Conservation (phyloP, 2,329 filamentous ascomycete genomes). For the Alternaria dauci region DNA sequence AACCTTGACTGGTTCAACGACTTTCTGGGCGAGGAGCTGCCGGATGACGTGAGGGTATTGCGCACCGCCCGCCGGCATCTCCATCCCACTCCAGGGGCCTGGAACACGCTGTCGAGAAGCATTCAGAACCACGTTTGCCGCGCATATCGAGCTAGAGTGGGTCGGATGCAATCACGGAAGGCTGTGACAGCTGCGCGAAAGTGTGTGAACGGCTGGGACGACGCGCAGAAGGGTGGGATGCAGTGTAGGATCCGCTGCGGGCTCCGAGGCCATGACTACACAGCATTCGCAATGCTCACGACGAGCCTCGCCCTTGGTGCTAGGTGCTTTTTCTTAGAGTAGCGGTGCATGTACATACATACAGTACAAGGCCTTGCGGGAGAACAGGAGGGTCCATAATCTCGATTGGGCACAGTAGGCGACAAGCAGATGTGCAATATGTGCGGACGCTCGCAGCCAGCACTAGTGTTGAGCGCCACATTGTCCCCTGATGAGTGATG, state of each 20-base stretch:
- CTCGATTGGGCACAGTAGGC: slow-evolving; percentile 16
- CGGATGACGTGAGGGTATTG: slow-evolving; percentile 35
- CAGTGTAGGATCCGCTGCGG: slow-evolving; percentile 1
- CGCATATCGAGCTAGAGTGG: slow-evolving; percentile 30
- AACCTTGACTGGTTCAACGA: slow-evolving; percentile 24
- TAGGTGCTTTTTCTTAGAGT: slow-evolving; percentile 1
- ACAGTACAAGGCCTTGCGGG: slow-evolving; percentile 12
- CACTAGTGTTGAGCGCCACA: slow-evolving; percentile 20
- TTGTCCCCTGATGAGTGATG: slow-evolving; percentile 17
- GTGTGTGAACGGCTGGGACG: slow-evolving; percentile 21
- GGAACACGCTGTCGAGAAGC: slow-evolving; percentile 70
- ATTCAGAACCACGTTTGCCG: slow-evolving; percentile 69
- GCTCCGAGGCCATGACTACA: slow-evolving; percentile 2
- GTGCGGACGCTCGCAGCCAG: slow-evolving; percentile 15
- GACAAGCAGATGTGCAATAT: slow-evolving; percentile 17
- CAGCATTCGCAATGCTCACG: slow-evolving; percentile 7
- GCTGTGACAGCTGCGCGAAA: slow-evolving; percentile 26
- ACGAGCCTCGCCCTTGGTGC: background rate
- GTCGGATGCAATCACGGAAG: slow-evolving; percentile 20
- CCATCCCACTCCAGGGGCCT: slow-evolving; percentile 23
- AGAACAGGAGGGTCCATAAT: slow-evolving; percentile 16
- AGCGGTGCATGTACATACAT: slow-evolving; percentile 11
- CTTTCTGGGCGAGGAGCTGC: slow-evolving; percentile 26
- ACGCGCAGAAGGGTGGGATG: slow-evolving; percentile 1
- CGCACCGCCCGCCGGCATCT: slow-evolving; percentile 24